Evolutionary conservation across 306 rosid species (phyloP).

Genomic region (Dryas octopetala): DNA sequence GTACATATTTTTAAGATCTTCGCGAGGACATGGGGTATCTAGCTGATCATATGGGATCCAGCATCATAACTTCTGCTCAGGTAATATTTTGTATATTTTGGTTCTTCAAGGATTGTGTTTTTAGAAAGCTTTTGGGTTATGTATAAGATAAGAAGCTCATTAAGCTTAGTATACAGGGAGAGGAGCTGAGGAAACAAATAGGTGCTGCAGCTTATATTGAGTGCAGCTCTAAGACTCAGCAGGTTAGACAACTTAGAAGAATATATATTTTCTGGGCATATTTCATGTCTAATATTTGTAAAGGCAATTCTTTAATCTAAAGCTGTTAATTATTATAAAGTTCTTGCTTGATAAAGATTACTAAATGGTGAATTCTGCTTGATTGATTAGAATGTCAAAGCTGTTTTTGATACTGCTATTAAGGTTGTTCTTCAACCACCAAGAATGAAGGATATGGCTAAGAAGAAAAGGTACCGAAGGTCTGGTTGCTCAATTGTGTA

Average conservation of each 20-base stretch:
- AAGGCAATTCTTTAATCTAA: neutral
- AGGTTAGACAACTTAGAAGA: slow-evolving; percentile 42
- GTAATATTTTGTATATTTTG: slow-evolving; percentile 32
- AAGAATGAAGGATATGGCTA: slow-evolving; percentile 75
- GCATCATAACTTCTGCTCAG: slow-evolving; percentile 74
- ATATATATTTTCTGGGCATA: neutral
- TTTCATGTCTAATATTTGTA: neutral
- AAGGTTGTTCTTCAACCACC: slow-evolving; percentile 99
- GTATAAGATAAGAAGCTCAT: slow-evolving; percentile 22
- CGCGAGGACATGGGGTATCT: slow-evolving; percentile 74
- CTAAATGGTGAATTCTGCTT: slow-evolving; percentile 18
- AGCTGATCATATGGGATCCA: slow-evolving; percentile 77
- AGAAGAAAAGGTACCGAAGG: slow-evolving; percentile 66
- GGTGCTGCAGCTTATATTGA: slow-evolving; percentile 97
- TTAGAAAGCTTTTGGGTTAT: neutral
- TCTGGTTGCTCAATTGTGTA: slow-evolving; percentile 82
- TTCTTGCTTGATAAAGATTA: neutral
- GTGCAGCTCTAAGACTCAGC: slow-evolving; percentile 98
- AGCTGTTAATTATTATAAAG: neutral
- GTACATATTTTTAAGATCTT: slow-evolving; percentile 55
- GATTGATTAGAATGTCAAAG: slow-evolving; percentile 81
- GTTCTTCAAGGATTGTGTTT: neutral
- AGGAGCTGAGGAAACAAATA: slow-evolving; percentile 94
- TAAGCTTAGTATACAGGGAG: slow-evolving; percentile 57
- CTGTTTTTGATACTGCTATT: slow-evolving; percentile 91